A percentile compares a stretch with the other conserved stretches of the same genome.
Conservation (phyloP, 495 filamentous ascomycete genomes). For the Neurospora sp. region DNA sequence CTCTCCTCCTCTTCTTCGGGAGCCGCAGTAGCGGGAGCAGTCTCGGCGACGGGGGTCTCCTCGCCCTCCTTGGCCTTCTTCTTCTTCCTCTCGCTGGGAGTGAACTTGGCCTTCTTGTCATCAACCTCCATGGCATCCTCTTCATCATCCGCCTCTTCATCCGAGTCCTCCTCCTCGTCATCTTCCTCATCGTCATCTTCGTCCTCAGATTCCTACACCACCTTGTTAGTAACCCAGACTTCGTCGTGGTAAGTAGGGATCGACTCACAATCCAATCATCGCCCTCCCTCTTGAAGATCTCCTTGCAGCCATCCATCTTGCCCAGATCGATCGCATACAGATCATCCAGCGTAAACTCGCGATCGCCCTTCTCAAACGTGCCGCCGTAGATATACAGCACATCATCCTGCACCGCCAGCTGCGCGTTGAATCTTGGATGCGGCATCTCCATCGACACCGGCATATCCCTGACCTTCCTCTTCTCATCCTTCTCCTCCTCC, state of each 20-base stretch:
- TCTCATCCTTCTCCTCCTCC: constrained; percentile 36
- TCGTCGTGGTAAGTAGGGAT: neutral
- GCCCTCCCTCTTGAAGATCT: constrained; percentile 73
- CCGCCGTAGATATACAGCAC: constrained; percentile 87
- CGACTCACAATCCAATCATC: constrained; percentile 68
- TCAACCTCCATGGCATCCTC: constrained; percentile 44
- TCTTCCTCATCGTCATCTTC: constrained; percentile 55
- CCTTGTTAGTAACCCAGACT: constrained; percentile 14
- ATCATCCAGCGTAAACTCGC: constrained; percentile 91
- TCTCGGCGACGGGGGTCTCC: constrained; percentile 25
- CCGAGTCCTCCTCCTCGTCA: constrained; percentile 60
- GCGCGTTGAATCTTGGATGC: constrained; percentile 78
- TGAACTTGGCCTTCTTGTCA: constrained; percentile 20
- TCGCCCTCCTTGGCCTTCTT: constrained; percentile 24
- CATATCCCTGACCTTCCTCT: constrained; percentile 40
- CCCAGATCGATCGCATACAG: constrained; percentile 84
- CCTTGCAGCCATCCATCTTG: constrained; percentile 83
- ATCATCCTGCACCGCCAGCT: constrained; percentile 84
- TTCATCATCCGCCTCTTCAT: constrained; percentile 58
- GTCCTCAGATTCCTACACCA: constrained; percentile 48
- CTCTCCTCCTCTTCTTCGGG: constrained; percentile 37
- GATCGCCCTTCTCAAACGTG: constrained; percentile 87
- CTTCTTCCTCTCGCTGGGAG: constrained; percentile 38
- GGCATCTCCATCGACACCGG: constrained; percentile 65
- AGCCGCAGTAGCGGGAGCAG: constrained; percentile 17